Percentiles rank a stretch among this genome's conserved stretches.
These are phyloP conservation scores for Austropuccinia psidii DNA, from an alignment of 1,284 basidiomycete species.

Conservation along the genomic window DNA sequence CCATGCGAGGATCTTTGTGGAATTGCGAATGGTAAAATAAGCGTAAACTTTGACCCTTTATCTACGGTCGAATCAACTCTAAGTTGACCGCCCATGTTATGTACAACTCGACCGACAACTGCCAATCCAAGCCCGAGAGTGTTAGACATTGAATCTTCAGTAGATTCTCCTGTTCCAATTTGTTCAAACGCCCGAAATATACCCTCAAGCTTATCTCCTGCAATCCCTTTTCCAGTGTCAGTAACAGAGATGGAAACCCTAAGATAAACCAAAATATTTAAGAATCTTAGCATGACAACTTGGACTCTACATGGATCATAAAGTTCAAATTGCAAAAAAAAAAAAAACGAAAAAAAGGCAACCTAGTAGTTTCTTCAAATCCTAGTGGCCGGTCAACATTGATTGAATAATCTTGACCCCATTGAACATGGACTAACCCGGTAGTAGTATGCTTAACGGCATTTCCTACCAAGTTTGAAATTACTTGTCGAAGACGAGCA, in stretches of 20 bases:
- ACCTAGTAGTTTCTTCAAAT: constrained; percentile 23
- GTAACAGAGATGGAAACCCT: constrained; percentile 66
- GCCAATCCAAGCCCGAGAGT: constrained; percentile 46
- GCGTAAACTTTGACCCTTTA: constrained; percentile 48
- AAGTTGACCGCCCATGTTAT: constrained; percentile 49
- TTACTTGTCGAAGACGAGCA: constrained; percentile 65
- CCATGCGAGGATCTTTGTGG: constrained; percentile 9
- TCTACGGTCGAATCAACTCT: constrained; percentile 49
- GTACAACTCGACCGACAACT: constrained; percentile 49
- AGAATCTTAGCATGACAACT: too few species aligned
- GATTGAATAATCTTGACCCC: constrained; percentile 50
- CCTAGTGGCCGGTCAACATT: constrained; percentile 20
- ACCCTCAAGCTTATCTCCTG: constrained; percentile 62
- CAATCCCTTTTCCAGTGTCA: constrained; percentile 71
- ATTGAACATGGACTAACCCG: constrained; percentile 62
- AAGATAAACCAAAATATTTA: too few species aligned
- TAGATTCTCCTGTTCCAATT: constrained; percentile 56
- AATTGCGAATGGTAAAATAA: constrained; percentile 47
- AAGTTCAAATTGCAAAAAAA: not conserved
- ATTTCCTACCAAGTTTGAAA: constrained; percentile 76
- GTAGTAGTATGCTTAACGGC: constrained; percentile 68
- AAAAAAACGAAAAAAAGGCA: too few species aligned
- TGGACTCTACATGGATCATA: constrained; percentile 36
- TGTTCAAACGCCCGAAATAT: constrained; percentile 83
- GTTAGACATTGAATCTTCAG: constrained; percentile 33